A percentile compares a stretch with the other conserved stretches of the same genome.
Evolutionary conservation across 257 asterid genomes (phyloP).

Genomic region (Solanum etuberosum): DNA sequence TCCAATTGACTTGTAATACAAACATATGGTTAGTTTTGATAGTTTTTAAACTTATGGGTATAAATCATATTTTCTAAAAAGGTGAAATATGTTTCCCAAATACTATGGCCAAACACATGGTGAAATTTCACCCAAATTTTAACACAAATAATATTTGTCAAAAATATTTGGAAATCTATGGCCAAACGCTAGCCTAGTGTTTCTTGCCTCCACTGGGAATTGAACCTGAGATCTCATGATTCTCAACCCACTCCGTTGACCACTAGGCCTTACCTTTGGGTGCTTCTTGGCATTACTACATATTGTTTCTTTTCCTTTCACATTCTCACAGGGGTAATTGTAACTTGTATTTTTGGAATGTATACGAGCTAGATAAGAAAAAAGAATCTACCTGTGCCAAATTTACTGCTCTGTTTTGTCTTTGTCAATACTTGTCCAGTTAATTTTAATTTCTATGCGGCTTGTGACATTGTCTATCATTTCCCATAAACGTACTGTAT

Average conservation of each 20-base stretch:
- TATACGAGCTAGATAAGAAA: background rate
- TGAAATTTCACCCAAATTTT: no score
- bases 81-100: no score
- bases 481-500: background rate
- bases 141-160: no score
- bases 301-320: background rate
- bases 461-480: background rate
- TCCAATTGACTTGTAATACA: no score
- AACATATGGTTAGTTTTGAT: no score
- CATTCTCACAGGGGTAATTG: background rate
- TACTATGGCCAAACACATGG: no score
- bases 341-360: background rate
- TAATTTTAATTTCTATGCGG: background rate
- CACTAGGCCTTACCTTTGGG: background rate
- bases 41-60: no score
- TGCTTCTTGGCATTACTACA: background rate
- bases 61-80: no score
- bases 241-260: background rate
- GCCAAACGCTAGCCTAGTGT: no score
- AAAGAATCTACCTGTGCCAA: background rate
- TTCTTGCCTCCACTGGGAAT: background rate
- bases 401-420: background rate
- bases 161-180: no score
- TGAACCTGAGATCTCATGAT: background rate
- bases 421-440: background rate